A percentile compares a stretch with the other conserved stretches of the same genome.
Conservation (phyloP, 2,329 filamentous ascomycete genomes). For the Aspergillus aculeatus region DNA sequence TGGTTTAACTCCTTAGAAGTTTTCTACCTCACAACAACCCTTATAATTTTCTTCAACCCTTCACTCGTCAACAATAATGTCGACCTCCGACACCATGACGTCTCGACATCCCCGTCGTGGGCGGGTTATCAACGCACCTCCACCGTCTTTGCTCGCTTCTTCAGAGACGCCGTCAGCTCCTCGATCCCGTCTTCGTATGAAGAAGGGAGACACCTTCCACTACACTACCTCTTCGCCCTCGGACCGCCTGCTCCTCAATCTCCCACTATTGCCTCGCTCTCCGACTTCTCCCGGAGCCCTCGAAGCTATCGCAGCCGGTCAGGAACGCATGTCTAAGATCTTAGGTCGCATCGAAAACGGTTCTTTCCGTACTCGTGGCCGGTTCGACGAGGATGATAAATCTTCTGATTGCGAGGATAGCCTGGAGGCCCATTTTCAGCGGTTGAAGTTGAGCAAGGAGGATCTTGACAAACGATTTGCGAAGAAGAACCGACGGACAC, state of each 20-base stretch:
- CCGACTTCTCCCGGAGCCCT: constrained; percentile 57
- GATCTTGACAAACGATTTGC: constrained; percentile 22
- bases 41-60: neutral
- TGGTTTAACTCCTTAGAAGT: neutral
- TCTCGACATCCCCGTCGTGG: constrained; percentile 27
- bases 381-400: constrained; percentile 53
- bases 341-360: constrained; percentile 64
- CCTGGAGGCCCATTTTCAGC: constrained; percentile 55
- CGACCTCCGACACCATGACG: constrained; percentile 12
- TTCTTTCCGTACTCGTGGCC: constrained; percentile 48
- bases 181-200: constrained; percentile 52
- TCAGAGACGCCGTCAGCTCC: constrained; percentile 18
- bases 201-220: constrained; percentile 68
- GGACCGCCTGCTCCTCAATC: constrained; percentile 40
- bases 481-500: constrained; percentile 25
- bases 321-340: constrained; percentile 66
- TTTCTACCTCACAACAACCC: neutral
- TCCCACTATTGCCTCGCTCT: constrained; percentile 57
- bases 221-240: constrained; percentile 43
- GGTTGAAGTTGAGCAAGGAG: constrained; percentile 35
- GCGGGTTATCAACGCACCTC: constrained; percentile 32
- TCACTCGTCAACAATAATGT: constrained; percentile 10
- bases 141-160: constrained; percentile 29
- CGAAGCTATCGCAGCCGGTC: constrained; percentile 68
- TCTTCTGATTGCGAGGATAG: constrained; percentile 61